These are phyloP conservation scores for Gossypium turneri DNA, from an alignment of 345 rosid genomes.

Conservation along the genomic window DNA sequence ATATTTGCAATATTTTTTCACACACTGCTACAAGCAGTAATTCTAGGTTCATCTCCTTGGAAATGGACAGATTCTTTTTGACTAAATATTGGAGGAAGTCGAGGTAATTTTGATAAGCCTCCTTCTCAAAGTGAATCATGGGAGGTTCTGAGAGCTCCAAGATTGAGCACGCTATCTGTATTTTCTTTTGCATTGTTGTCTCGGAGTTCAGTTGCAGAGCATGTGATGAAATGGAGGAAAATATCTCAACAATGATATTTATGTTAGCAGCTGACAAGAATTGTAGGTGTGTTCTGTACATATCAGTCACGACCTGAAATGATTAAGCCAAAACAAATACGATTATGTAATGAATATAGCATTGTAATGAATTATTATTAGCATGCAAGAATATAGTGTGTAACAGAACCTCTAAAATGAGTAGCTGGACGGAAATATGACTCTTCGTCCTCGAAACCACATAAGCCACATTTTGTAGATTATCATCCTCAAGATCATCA, in stretches of 20 bases:
- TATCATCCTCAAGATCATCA: slow-evolving; percentile 71
- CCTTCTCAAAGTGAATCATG: slow-evolving; percentile 80
- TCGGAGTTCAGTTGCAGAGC: slow-evolving; percentile 63
- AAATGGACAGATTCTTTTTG: slow-evolving; percentile 34
- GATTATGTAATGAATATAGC: background rate
- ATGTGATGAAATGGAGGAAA: slow-evolving; percentile 58
- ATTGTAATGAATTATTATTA: background rate
- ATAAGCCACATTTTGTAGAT: slow-evolving; percentile 67
- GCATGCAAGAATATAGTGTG: background rate
- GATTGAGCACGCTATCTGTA: slow-evolving; percentile 67
- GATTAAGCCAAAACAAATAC: slow-evolving; percentile 12
- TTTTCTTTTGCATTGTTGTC: slow-evolving; percentile 49
- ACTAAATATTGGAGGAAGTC: slow-evolving; percentile 56
- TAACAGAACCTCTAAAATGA: slow-evolving; percentile 55
- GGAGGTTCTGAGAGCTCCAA: slow-evolving; percentile 80
- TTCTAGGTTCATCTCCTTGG: slow-evolving; percentile 53
- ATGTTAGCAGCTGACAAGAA: slow-evolving; percentile 47
- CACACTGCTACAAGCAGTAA: slow-evolving; percentile 53
- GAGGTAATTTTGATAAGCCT: slow-evolving; percentile 66
- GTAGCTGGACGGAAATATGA: slow-evolving; percentile 76
- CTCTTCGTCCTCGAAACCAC: slow-evolving; percentile 79
- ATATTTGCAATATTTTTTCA: slow-evolving; percentile 52
- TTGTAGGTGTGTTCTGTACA: slow-evolving; percentile 47
- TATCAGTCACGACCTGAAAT: slow-evolving; percentile 64
- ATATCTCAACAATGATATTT: slow-evolving; percentile 46